Base-by-base conservation (phyloP, 2,329 filamentous ascomycete species). In the Cladosporium phlei region DNA sequence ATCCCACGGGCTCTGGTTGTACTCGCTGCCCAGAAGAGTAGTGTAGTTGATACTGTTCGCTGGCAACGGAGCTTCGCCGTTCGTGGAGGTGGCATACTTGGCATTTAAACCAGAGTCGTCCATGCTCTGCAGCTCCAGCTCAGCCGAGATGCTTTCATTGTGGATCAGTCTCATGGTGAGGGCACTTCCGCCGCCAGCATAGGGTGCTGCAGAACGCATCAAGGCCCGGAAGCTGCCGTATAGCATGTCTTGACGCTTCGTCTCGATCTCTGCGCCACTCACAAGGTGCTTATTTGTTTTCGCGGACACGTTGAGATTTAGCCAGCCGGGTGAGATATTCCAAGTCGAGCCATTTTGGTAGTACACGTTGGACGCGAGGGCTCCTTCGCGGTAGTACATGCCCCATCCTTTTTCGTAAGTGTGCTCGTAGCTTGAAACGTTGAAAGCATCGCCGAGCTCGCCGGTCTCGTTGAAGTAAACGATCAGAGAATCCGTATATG, bases 381-480 rank as follows among this genome's bases (percentile, higher is more conserved):
- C 70, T 16, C 66, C 71, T 50, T 72, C 65, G 12, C 68, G 65
- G 47, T 69, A 74, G 37, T 67, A 57, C 7, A 66, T 61, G 51
- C 70, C 72, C 69, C 70, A 75, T 35, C 70, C 68, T 50, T 68
- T 71, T 42, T 74, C 71, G 48, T 69, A 71, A 19, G 62, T 63
- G 55, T 74, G 63, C 38, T 60, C 57, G 52, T 68, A 76, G 17
- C 65, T 55, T 47, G 71, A 63, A 5, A 65, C 57, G 6, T 67
- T 40, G 46, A 75, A 70, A 12, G 66, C 60, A 5, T 62, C 48
- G 3, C 55, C 44, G 10, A 69, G 46, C 12, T 44, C 58, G 6
- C 54, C 54, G 2, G 71, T 71, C 49, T 75, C 73, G 53, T 76
- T 76, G 64, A 76, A 76, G 57, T 75, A 76, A 4, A 70, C 60